phyloP scores from a whole-genome alignment of 129 eudicot species.

The Deinandra increscens region DNA sequence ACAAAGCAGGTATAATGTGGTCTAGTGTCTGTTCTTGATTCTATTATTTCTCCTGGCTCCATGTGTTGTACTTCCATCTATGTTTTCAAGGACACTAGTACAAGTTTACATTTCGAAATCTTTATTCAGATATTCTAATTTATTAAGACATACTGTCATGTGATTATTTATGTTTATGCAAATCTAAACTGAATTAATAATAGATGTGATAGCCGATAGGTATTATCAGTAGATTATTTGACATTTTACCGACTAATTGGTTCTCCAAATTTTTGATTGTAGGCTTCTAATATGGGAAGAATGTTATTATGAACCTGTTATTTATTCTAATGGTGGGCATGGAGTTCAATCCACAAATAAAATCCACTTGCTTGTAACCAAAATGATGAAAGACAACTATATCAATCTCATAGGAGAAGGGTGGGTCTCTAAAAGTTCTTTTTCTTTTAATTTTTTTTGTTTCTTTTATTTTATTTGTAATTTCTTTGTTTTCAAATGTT shows the following conservation, averaged over 20 bases:
- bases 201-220: too few relatives aligned
- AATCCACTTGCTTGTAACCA: conserved; percentile 64
- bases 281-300: conserved; percentile 98
- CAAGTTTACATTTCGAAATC: conserved; percentile 14
- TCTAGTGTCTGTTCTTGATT: conserved; percentile 25
- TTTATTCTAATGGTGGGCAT: conserved; percentile 35
- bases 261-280: conserved; percentile 15
- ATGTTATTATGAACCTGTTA: conserved; percentile 61
- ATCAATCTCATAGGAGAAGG: conserved; percentile 85
- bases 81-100: conserved; percentile 19
- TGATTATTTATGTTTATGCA: neutral
- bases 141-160: conserved; percentile 3
- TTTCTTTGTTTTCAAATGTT: neutral
- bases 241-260: neutral
- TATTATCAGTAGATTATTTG: neutral
- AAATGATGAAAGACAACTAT: conserved; percentile 89
- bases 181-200: too few relatives aligned
- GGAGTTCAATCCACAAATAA: conserved; percentile 46
- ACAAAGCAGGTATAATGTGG: conserved; percentile 16
- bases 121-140: neutral
- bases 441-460: neutral
- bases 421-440: conserved; percentile 33
- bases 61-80: conserved; percentile 24
- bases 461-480: neutral
- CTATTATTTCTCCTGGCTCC: conserved; percentile 21